These are phyloP conservation scores for Blastobotrys terrestris DNA, from an alignment of 805 yeast species.

Conservation along the genomic window DNA sequence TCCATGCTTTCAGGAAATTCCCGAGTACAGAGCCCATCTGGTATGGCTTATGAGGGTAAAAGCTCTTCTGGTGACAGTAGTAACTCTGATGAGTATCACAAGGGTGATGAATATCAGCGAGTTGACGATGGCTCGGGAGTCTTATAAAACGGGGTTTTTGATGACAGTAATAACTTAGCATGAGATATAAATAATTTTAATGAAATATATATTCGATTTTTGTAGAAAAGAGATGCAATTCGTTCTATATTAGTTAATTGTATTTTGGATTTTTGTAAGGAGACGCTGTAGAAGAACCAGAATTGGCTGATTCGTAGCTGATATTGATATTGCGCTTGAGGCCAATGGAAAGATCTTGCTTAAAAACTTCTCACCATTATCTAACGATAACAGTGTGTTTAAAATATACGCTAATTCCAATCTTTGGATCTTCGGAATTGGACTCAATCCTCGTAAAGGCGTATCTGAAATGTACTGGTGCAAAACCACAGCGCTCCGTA, in stretches of 20 bases:
- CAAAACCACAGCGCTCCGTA: constrained; percentile 55
- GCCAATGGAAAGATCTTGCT: constrained; percentile 10
- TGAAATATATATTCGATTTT: not conserved
- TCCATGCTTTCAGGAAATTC: not conserved
- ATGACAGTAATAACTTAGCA: not conserved
- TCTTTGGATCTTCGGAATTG: constrained; percentile 60
- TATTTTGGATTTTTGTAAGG: not conserved
- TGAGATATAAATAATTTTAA: not conserved
- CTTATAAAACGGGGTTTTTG: not conserved
- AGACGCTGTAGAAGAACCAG: not conserved
- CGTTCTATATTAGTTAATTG: not conserved
- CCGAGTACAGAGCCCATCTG: not conserved
- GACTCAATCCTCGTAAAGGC: constrained; percentile 51
- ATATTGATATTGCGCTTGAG: not conserved
- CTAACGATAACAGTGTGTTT: constrained; percentile 2
- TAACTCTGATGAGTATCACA: not conserved
- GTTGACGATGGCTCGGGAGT: not conserved
- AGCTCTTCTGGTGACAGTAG: not conserved
- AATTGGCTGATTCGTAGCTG: not conserved
- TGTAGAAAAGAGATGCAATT: not conserved
- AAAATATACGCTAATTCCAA: constrained; percentile 45
- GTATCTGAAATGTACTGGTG: constrained; percentile 60
- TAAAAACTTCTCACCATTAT: not conserved
- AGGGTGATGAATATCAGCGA: not conserved
- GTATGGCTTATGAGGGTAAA: not conserved